Evolutionary conservation across 1,284 basidiomycete genomes (phyloP).

Genomic region (Wallemia mellicola): DNA sequence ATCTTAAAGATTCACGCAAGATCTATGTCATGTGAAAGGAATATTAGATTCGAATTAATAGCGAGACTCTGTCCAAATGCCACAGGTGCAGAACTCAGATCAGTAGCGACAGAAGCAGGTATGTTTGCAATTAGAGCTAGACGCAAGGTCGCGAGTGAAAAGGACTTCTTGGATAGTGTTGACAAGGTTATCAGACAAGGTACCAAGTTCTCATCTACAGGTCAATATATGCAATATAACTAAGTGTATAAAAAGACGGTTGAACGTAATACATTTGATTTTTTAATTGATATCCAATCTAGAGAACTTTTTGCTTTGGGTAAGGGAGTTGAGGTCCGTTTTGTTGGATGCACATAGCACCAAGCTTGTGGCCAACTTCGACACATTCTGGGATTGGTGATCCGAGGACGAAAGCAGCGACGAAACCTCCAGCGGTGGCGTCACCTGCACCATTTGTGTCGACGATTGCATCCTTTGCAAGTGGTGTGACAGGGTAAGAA

Average conservation of each 20-base stretch:
- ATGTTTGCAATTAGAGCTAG: constrained; percentile 98
- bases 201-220: constrained; percentile 72
- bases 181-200: constrained; percentile 96
- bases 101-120: constrained; percentile 92
- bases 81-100: constrained; percentile 84
- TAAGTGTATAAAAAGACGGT: background rate
- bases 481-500: constrained; percentile 30
- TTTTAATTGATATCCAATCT: background rate
- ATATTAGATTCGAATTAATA: constrained; percentile 93
- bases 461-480: constrained; percentile 43
- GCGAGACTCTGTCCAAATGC: constrained; percentile 91
- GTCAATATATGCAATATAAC: background rate
- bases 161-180: constrained; percentile 89
- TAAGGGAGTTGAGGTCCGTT: background rate
- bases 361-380: constrained; percentile 65
- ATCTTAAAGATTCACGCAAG: constrained; percentile 91
- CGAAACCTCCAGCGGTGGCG: constrained; percentile 89
- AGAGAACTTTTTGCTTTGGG: background rate
- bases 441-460: constrained; percentile 99
- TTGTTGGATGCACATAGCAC: constrained; percentile 57
- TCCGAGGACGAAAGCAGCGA: constrained; percentile 55
- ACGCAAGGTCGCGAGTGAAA: constrained; percentile 85
- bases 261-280: background rate
- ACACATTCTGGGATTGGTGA: constrained; percentile 52
- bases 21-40: constrained; percentile 88